Percentiles rank a stretch among this genome's conserved stretches.
phyloP scores from a whole-genome alignment of 2,329 filamentous ascomycete genomes.

The Aspergillus sp. region DNA sequence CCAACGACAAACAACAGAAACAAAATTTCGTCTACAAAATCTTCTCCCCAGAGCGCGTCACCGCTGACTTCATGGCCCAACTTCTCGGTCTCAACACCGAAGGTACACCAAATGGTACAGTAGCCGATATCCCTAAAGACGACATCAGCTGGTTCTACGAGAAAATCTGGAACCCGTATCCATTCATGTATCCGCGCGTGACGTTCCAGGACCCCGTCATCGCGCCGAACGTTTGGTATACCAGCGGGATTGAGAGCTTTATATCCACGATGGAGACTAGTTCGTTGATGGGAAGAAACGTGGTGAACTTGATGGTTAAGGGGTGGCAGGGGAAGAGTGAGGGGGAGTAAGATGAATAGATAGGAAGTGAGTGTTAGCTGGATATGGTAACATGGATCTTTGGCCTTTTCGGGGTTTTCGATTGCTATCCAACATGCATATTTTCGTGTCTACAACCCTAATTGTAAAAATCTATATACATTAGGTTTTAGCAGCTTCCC shows the following conservation, averaged over 20 bases:
- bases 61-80: slow-evolving; percentile 39
- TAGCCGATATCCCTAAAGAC: slow-evolving; percentile 27
- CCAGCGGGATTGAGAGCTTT: slow-evolving; percentile 73
- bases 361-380: not conserved
- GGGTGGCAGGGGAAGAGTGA: slow-evolving; percentile 37
- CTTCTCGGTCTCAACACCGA: slow-evolving; percentile 39
- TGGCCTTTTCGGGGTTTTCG: too few relatives aligned
- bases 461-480: too few relatives aligned
- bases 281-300: slow-evolving; percentile 69
- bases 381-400: too few relatives aligned
- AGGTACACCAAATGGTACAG: slow-evolving; percentile 14
- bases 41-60: slow-evolving; percentile 50
- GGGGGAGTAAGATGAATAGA: not conserved
- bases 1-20: slow-evolving; percentile 11
- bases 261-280: slow-evolving; percentile 98
- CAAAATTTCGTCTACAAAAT: slow-evolving; percentile 58
- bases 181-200: slow-evolving; percentile 70
- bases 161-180: slow-evolving; percentile 76
- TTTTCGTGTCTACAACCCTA: too few relatives aligned
- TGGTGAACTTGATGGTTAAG: slow-evolving; percentile 49
- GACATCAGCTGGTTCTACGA: slow-evolving; percentile 68
- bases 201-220: slow-evolving; percentile 77
- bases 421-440: too few relatives aligned
- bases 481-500: too few relatives aligned
- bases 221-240: slow-evolving; percentile 47